Evolutionary conservation across 257 asterid genomes (phyloP), one percentile per base, ranked within the genome.

Genomic region (Fraxinus quadrangulata): DNA sequence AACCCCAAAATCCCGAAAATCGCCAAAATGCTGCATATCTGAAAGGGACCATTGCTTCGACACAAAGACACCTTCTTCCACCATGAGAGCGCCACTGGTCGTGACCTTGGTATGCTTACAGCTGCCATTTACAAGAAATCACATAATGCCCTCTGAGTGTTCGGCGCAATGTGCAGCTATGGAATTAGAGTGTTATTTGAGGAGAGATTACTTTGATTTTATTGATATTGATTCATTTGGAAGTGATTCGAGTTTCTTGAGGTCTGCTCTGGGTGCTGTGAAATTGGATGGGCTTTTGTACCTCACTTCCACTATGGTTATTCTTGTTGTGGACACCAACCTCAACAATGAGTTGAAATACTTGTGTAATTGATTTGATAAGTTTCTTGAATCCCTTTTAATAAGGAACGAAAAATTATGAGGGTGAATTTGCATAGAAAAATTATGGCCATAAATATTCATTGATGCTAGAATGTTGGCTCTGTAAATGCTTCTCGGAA

Each of bases 121-220:
- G 94, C 97, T 5, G 86, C 98, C 69, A 76, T 89, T 63, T 83
- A 91, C 84, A 89, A 89, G 83, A 90, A 86, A 40, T 72, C 87
- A 77, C 70, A 81, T 67, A 84, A 85, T 47, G 85, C 81, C 70
- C 96, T 93, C 80, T 87, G 89, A 34, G 93, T 95, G 82, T 96
- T 95, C 84, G 98, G 91, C 89, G 96, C 97, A 74, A 89, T 95
- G 94, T 95, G 98, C 51, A 96, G 97, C 78, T 95, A 96, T 73
- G 98, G 99, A 65, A 75, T 91, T 70, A 93, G 97, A 91, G 83
- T 77, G 96, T 67, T 91, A 85, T 80, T 75, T 95, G 88, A 74
- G 86, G 30, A 88, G 88, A 76, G 95, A 92, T 79, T 91, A 75
- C 71, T 95, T 85, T 81, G 97, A 93, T 70, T 83, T 95, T 72